Evolutionary conservation across 352 stramenopile genomes (phyloP).

Genomic region (Elongisporangium prolatum): DNA sequence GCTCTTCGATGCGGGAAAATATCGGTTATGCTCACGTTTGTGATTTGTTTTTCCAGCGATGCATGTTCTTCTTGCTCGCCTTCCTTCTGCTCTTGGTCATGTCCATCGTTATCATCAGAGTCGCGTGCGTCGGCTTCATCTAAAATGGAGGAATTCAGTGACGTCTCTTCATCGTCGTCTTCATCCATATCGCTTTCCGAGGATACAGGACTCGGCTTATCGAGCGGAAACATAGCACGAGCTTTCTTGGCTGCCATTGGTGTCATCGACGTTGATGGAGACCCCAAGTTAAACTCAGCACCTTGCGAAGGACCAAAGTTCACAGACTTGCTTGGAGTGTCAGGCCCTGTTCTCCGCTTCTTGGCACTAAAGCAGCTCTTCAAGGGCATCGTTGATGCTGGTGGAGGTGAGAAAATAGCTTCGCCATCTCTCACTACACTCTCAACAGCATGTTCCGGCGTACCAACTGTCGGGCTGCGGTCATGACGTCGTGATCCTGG

Average conservation of each 20-base stretch:
- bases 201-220: conserved; percentile 20
- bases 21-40: neutral
- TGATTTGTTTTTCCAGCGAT: neutral
- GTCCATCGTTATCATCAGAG: conserved; percentile 34
- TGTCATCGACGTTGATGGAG: conserved; percentile 84
- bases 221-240: conserved; percentile 57
- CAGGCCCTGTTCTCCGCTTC: conserved; percentile 35
- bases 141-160: conserved; percentile 79
- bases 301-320: conserved; percentile 80
- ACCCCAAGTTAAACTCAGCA: conserved; percentile 75
- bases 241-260: conserved; percentile 64
- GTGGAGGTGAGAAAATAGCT: neutral
- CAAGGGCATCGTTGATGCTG: conserved; percentile 29
- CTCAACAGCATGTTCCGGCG: neutral
- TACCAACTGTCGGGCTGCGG: neutral
- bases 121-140: conserved; percentile 63
- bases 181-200: conserved; percentile 32
- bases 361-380: conserved; percentile 75
- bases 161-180: conserved; percentile 74
- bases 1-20: conserved; percentile 15
- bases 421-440: neutral
- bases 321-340: conserved; percentile 78
- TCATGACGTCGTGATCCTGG: neutral
- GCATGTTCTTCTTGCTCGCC: conserved; percentile 5
- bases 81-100: conserved; percentile 25